Evolutionary conservation across 371 early-diverging fungal species (phyloP).

Genomic region (Syncephalastrum monosporum): DNA sequence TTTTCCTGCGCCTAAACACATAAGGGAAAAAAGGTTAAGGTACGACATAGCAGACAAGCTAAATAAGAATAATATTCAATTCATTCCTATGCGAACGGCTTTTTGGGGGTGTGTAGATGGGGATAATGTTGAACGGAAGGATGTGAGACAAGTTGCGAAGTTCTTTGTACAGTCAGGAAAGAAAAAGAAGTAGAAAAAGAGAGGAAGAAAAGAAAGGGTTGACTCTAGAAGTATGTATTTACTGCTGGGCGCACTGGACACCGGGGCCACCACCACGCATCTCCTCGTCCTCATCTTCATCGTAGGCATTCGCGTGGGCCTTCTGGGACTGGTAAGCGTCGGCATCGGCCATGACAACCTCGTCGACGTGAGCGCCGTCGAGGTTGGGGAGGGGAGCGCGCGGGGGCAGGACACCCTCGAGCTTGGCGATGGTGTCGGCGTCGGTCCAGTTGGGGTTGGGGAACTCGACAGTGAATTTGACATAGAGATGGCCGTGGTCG

Average conservation of each 20-base stretch:
- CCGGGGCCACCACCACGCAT: constrained; percentile 68
- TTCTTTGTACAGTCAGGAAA: background rate
- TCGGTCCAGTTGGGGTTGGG: constrained; percentile 82
- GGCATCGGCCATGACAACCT: constrained; percentile 77
- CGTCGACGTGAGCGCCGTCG: constrained; percentile 60
- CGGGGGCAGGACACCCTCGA: constrained; percentile 68
- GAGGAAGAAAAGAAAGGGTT: constrained; percentile 5
- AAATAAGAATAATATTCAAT: too few species aligned
- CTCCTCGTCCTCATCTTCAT: constrained; percentile 74
- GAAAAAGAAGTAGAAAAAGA: constrained; percentile 1
- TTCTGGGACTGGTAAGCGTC: constrained; percentile 70
- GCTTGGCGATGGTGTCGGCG: constrained; percentile 59
- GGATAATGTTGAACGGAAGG: too few species aligned
- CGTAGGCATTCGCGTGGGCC: constrained; percentile 54
- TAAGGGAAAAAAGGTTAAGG: too few species aligned
- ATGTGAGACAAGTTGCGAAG: too few species aligned
- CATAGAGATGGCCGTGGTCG: constrained; percentile 86
- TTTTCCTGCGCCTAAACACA: too few species aligned
- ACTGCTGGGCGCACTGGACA: constrained; percentile 97
- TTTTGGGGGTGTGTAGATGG: too few species aligned
- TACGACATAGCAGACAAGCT: too few species aligned
- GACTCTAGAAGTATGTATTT: constrained; percentile 27
- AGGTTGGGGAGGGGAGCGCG: constrained; percentile 48
- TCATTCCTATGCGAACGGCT: too few species aligned
- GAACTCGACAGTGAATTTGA: constrained; percentile 91